Evolutionary conservation across 441 rosid genomes (phyloP).

Genomic region (Pelargonium australe): DNA sequence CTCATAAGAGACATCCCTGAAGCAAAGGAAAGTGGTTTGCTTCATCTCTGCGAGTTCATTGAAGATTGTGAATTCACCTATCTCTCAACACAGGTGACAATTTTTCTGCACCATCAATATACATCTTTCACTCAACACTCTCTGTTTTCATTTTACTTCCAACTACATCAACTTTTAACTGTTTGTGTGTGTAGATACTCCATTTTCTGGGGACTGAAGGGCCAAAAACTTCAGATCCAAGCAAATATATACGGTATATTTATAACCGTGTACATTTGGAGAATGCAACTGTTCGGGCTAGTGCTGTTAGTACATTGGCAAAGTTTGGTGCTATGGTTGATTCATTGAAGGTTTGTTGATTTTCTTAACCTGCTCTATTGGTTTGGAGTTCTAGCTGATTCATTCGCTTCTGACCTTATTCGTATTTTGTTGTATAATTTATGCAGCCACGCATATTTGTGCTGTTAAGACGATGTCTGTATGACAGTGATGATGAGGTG

Average conservation of each 20-base stretch:
- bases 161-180: slow-evolving; percentile 4
- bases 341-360: slow-evolving; percentile 57
- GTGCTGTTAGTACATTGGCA: slow-evolving; percentile 92
- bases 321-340: slow-evolving; percentile 93
- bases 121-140: not conserved
- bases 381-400: slow-evolving; percentile 2
- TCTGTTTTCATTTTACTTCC: not conserved
- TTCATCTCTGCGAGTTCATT: slow-evolving; percentile 92
- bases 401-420: slow-evolving; percentile 16
- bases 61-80: slow-evolving; percentile 99
- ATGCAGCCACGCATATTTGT: slow-evolving; percentile 81
- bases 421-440: slow-evolving; percentile 2
- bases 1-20: slow-evolving; percentile 93
- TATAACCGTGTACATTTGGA: slow-evolving; percentile 98
- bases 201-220: slow-evolving; percentile 97
- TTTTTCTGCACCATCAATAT: not conserved
- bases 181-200: slow-evolving; percentile 52
- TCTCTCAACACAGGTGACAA: slow-evolving; percentile 83
- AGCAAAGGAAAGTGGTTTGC: slow-evolving; percentile 90
- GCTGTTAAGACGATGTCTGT: slow-evolving; percentile 84
- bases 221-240: slow-evolving; percentile 91
- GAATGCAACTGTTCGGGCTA: slow-evolving; percentile 94
- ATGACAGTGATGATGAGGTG: slow-evolving; percentile 97
- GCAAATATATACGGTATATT: slow-evolving; percentile 89
- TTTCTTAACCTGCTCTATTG: slow-evolving; percentile 6